Evolutionary conservation across 305 asterid species (phyloP).

Genomic region (Fraxinus ornus): DNA sequence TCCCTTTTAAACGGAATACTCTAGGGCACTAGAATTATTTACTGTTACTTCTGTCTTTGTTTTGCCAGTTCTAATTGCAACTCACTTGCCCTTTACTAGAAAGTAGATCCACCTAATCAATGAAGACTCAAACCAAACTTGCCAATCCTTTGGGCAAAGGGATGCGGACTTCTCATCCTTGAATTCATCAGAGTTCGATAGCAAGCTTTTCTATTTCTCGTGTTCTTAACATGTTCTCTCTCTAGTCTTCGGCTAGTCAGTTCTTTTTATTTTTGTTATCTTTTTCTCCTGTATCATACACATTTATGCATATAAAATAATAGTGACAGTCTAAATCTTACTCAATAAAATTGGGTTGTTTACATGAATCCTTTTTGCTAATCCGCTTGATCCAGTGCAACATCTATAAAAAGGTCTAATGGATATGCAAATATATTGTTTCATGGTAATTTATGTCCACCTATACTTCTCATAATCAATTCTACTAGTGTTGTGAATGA

Average conservation of each 20-base stretch:
- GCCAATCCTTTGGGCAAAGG: not conserved
- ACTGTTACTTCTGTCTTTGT: not conserved
- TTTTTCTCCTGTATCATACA: not conserved
- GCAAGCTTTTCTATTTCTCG: not conserved
- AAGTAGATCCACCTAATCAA: not conserved
- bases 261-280: not conserved
- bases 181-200: not conserved
- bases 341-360: not conserved
- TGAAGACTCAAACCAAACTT: not conserved
- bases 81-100: not conserved
- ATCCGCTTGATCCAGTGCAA: not conserved
- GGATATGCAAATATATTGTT: not conserved
- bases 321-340: not conserved
- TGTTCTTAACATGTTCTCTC: not conserved
- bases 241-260: not conserved
- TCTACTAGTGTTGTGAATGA: not conserved
- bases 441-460: not conserved
- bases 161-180: not conserved
- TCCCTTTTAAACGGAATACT: not conserved
- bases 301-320: not conserved
- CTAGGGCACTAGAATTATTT: not conserved
- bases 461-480: not conserved
- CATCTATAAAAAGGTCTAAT: not conserved
- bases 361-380: not conserved
- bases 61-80: not conserved